These are phyloP conservation scores for Hemileccinum impolitum DNA, from an alignment of 768 basidiomycete genomes.

Conservation along the genomic window DNA sequence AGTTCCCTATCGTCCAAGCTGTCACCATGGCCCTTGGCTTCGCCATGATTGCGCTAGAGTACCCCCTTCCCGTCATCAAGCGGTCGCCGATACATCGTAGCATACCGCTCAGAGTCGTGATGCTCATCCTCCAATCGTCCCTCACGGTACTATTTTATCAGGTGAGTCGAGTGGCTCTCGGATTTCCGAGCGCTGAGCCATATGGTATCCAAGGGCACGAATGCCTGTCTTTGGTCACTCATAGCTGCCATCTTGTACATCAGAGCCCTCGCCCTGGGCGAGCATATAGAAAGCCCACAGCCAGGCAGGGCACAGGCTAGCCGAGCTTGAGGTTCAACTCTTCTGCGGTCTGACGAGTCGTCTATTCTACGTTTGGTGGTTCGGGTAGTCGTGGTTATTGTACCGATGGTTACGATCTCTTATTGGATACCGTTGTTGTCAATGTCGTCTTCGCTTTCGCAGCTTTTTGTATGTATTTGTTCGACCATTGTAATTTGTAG, in stretches of 20 bases:
- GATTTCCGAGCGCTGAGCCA: background rate
- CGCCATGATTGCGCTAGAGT: slow-evolving; percentile 63
- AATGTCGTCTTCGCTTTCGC: too few species aligned
- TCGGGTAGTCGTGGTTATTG: too few species aligned
- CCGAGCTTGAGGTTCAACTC: slow-evolving; percentile 42
- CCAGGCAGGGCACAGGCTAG: slow-evolving; percentile 57
- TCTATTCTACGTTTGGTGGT: background rate
- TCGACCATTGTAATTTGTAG: slow-evolving; percentile 1
- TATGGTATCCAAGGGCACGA: slow-evolving; percentile 62
- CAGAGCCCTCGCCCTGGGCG: slow-evolving; percentile 63
- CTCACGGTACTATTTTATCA: slow-evolving; percentile 73
- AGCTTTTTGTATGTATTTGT: too few species aligned
- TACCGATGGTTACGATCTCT: too few species aligned
- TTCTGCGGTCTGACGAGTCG: background rate
- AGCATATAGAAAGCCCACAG: slow-evolving; percentile 53
- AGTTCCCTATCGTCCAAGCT: slow-evolving; percentile 70
- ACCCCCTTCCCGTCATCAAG: slow-evolving; percentile 60
- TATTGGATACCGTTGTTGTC: too few species aligned
- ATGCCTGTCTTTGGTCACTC: slow-evolving; percentile 76
- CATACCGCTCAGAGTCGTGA: slow-evolving; percentile 55
- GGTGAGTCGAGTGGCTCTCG: slow-evolving; percentile 37
- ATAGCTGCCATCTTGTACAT: slow-evolving; percentile 67
- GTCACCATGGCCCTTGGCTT: slow-evolving; percentile 59
- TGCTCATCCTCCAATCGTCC: slow-evolving; percentile 62
- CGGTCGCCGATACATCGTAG: slow-evolving; percentile 60